phyloP scores from a whole-genome alignment of 1,284 basidiomycete genomes.

The Pseudozyma sp. region DNA sequence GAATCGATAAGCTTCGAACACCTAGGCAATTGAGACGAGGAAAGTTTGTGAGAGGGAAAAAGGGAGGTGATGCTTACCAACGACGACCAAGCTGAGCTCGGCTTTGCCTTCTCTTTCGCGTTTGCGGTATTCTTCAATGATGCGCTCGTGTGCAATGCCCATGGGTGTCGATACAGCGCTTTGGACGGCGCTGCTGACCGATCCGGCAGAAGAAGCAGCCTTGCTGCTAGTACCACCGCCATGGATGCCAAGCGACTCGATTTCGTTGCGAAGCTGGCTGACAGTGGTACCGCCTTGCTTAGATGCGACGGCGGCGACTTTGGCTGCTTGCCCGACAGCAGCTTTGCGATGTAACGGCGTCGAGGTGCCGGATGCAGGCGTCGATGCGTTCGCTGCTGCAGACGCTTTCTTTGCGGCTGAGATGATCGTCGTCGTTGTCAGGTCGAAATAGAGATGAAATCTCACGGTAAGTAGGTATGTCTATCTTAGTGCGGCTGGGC shows the following conservation, averaged over 20 bases:
- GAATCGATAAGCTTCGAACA: not conserved
- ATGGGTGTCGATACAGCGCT: conserved; percentile 72
- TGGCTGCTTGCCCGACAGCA: conserved; percentile 45
- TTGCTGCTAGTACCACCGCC: conserved; percentile 34
- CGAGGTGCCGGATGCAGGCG: conserved; percentile 44
- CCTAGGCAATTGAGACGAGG: too few relatives aligned
- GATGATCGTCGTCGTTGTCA: not conserved
- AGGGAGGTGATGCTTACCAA: conserved; percentile 76
- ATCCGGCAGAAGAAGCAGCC: conserved; percentile 42
- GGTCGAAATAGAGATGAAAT: not conserved
- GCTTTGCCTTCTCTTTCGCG: conserved; percentile 77
- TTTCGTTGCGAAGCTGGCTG: conserved; percentile 58
- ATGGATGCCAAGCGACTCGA: conserved; percentile 53
- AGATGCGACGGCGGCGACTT: conserved; percentile 40
- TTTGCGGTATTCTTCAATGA: conserved; percentile 82
- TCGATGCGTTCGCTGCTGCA: conserved; percentile 31
- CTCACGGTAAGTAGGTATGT: conserved; percentile 7
- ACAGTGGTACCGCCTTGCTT: conserved; percentile 70
- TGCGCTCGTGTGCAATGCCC: conserved; percentile 81
- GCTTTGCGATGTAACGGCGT: conserved; percentile 48
- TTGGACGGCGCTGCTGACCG: conserved; percentile 28
- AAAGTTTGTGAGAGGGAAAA: not conserved
- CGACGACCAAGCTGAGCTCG: conserved; percentile 86
- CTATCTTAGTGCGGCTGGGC: not conserved
- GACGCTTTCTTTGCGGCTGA: conserved; percentile 47